These are phyloP conservation scores for Aspergillus fructus DNA, from an alignment of 2,329 filamentous ascomycete genomes.

Conservation along the genomic window DNA sequence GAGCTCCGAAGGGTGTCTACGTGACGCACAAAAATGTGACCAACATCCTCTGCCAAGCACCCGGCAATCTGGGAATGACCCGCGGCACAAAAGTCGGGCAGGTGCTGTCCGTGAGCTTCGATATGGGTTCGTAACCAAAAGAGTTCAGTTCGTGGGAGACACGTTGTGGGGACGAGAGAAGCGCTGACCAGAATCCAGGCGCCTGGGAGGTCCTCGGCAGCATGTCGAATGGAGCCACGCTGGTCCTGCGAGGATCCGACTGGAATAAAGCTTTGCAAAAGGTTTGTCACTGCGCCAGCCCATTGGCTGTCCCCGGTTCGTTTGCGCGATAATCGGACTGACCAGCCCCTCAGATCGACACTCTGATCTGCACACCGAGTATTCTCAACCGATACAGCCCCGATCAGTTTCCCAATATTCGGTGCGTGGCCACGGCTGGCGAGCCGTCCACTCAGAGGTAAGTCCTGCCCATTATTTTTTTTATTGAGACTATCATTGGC, in stretches of 20 bases:
- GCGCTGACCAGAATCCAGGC: background rate
- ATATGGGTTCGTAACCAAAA: slow-evolving; percentile 8
- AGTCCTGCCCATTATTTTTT: background rate
- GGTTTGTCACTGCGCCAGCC: background rate
- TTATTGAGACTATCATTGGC: background rate
- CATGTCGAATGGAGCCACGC: slow-evolving; percentile 5
- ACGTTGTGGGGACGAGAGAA: too few species aligned
- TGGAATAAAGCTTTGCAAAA: slow-evolving; percentile 7
- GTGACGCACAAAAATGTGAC: slow-evolving; percentile 11
- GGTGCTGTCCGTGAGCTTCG: slow-evolving; percentile 12
- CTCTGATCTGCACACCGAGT: slow-evolving; percentile 13
- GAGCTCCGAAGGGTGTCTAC: slow-evolving; percentile 11
- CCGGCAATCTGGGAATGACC: slow-evolving; percentile 10
- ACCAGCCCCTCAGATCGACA: slow-evolving; percentile 5
- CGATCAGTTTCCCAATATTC: slow-evolving; percentile 10
- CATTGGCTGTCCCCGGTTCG: too few species aligned
- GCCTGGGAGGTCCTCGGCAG: slow-evolving; percentile 12
- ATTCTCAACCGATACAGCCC: slow-evolving; percentile 8
- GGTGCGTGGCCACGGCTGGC: slow-evolving; percentile 8
- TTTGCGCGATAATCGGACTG: background rate
- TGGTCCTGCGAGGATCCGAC: slow-evolving; percentile 8
- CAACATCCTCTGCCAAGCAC: slow-evolving; percentile 10
- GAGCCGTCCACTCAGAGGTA: slow-evolving; percentile 13
- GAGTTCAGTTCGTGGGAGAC: too few species aligned
- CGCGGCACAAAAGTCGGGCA: slow-evolving; percentile 8